A percentile compares a stretch with the other conserved stretches of the same genome.
Evolutionary conservation across 495 filamentous ascomycete species (phyloP).

Genomic region (Aspergillus funiculosus): DNA sequence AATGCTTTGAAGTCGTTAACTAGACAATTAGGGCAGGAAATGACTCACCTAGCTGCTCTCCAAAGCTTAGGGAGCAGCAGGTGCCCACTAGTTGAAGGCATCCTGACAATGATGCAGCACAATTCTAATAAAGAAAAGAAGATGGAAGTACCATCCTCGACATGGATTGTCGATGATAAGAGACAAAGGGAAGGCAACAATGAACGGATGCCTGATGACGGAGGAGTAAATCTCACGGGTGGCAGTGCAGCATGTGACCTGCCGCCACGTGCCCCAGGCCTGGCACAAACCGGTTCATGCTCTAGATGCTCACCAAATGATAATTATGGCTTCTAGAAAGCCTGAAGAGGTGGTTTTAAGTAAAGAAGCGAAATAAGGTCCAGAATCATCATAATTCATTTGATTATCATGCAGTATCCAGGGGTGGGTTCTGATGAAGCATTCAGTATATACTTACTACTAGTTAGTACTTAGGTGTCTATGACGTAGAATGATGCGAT

Average conservation of each 20-base stretch:
- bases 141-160: conserved; percentile 15
- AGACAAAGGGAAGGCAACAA: conserved; percentile 15
- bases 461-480: too few species aligned
- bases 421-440: too few species aligned
- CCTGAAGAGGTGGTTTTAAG: too few species aligned
- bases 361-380: too few species aligned
- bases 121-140: conserved; percentile 6
- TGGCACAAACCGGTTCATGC: conserved; percentile 1
- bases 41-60: conserved; percentile 56
- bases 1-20: conserved; percentile 14
- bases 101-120: conserved; percentile 34
- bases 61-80: conserved; percentile 65
- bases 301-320: conserved; percentile 1
- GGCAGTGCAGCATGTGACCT: conserved; percentile 33
- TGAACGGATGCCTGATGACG: conserved; percentile 32
- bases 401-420: too few species aligned
- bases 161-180: conserved; percentile 20
- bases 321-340: not conserved
- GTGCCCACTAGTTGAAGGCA: conserved; percentile 63
- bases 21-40: conserved; percentile 4
- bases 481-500: too few species aligned
- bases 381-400: too few species aligned
- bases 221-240: conserved; percentile 17
- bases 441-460: too few species aligned
- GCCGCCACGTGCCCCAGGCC: conserved; percentile 7